Base-by-base conservation (phyloP, 2,329 filamentous ascomycete species). In the Mariannaea elegans region DNA sequence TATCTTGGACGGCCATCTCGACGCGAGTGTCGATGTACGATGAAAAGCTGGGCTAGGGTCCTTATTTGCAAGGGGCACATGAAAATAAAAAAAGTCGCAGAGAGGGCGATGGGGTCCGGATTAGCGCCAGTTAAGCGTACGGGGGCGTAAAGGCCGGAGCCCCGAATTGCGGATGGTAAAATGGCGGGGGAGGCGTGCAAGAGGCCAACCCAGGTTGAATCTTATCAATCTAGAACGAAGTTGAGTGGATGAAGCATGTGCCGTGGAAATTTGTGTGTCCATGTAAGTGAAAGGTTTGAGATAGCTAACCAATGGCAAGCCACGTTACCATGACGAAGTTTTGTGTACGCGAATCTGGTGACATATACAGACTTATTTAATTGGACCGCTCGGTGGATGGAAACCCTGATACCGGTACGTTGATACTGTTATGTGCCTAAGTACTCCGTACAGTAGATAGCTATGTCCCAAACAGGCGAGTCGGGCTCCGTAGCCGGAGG, bases 1-100 rank as follows among this genome's bases (percentile, higher is more conserved):
- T 65, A 31, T 70, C 66, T 13, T 67, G 50, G 49, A 65, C 65
- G 41, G 71, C 66, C 67, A 75, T 77, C 23, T 42, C 27, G 44
- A 44, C 9, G 38, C 36, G 29, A 34, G 38, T 23, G 27, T 39
- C 31, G 24, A 50, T 49, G 16, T 39, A 38, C 34, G 23, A 44
- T 32, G 14, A 21, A 38, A 32, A 29, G 41, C 21, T 41, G 56
- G 45, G 38, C 48, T 18, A 19, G 49, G 49, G 50, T 44, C 38
- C 42, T 44, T 45, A 45, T 34, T 50, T 31, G 50, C 32, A 32
- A 56, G 57, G 49, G 51, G 24, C 45, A 51, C 38, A 46, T 51
- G 18, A 21, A 44, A 44, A 44, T 8, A 44, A 38, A 60, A 56
- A 60, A 60, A 50, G 23, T 46, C 39, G 31, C 31, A 51, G 46